Evolutionary conservation across 495 filamentous ascomycete species (phyloP).

Genomic region (Neurospora sp.): DNA sequence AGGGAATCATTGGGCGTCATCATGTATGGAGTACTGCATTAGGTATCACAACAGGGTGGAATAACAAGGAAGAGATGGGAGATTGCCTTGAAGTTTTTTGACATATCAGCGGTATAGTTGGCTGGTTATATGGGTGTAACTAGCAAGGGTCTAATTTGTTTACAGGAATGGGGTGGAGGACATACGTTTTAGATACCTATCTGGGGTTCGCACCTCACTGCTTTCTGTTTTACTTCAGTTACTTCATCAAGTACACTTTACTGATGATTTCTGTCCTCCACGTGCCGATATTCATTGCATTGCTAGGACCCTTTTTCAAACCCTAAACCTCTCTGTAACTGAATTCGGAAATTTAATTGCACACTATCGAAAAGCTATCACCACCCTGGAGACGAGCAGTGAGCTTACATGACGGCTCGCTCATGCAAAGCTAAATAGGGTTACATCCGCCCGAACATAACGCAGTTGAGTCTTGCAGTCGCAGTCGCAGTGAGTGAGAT

Average conservation of each 20-base stretch:
- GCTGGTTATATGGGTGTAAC: not conserved
- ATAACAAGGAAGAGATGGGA: not conserved
- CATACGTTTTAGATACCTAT: not conserved
- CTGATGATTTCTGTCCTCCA: not conserved
- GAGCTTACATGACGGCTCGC: not conserved
- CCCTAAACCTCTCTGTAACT: no score
- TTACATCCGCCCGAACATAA: not conserved
- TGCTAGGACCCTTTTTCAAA: no score
- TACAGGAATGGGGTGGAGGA: not conserved
- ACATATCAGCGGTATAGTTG: not conserved
- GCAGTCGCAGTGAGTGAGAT: not conserved
- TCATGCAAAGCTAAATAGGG: not conserved
- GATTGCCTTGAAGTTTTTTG: not conserved
- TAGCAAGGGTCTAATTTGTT: not conserved
- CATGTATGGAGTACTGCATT: not conserved
- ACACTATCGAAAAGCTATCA: not conserved
- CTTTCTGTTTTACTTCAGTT: not conserved
- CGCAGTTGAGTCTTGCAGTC: not conserved
- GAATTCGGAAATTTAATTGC: not conserved
- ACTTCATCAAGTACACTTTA: not conserved
- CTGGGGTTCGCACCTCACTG: not conserved
- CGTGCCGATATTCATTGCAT: no score
- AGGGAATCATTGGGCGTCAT: not conserved
- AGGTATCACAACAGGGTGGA: not conserved
- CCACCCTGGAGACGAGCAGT: not conserved